Evolutionary conservation across 768 basidiomycete species (phyloP).

Genomic region (Jaapia argillacea): DNA sequence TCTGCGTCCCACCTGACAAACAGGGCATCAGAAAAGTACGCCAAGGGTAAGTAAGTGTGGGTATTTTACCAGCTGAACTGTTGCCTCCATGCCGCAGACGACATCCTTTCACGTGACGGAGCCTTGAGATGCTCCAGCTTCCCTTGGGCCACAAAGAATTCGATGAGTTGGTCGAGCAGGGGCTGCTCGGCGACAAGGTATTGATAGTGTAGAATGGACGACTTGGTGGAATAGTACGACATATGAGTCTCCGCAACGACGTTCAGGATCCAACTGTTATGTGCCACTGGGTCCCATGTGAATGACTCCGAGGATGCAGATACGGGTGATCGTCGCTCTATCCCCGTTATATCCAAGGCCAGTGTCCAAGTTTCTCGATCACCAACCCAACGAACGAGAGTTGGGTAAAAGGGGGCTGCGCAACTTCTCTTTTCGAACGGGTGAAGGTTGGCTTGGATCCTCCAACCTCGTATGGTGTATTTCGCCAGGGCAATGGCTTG

Average conservation of each 20-base stretch:
- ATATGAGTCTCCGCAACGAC: too few relatives aligned
- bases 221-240: neutral
- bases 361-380: neutral
- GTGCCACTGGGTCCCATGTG: neutral
- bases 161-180: neutral
- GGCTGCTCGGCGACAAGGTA: neutral
- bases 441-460: neutral
- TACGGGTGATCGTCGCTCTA: neutral
- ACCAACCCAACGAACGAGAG: neutral
- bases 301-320: neutral
- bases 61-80: neutral
- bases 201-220: neutral
- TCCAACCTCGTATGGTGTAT: neutral
- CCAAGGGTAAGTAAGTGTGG: neutral
- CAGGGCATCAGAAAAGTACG: neutral
- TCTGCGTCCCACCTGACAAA: neutral
- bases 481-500: neutral
- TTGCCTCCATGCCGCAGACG: neutral
- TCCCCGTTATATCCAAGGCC: neutral
- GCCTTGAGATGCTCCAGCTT: neutral
- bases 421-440: too few relatives aligned
- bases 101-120: neutral
- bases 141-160: neutral
- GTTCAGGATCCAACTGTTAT: neutral
- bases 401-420: neutral